Evolutionary conservation across 2,329 filamentous ascomycete genomes (phyloP).

Genomic region (Fusarium beomiforme): DNA sequence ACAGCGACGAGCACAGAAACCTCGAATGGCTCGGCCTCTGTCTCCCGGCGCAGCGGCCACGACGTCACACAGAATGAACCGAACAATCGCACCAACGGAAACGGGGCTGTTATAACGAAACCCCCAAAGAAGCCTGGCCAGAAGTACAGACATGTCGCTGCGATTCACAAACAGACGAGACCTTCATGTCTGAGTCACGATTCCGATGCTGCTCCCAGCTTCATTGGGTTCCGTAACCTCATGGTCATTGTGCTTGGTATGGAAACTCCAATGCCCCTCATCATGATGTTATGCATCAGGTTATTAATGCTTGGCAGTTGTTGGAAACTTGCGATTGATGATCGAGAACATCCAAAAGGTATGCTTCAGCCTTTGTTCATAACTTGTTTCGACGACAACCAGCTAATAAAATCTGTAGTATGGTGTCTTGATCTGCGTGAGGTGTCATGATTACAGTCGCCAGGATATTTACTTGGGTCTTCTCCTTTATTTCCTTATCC

Average conservation of each 20-base stretch:
- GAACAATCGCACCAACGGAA: slow-evolving; percentile 33
- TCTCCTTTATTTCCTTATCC: slow-evolving; percentile 85
- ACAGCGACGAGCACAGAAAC: slow-evolving; percentile 51
- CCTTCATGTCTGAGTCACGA: slow-evolving; percentile 91
- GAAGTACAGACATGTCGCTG: slow-evolving; percentile 93
- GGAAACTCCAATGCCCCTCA: slow-evolving; percentile 38
- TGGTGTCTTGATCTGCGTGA: slow-evolving; percentile 91
- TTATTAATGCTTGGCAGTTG: slow-evolving; percentile 65
- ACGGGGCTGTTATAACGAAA: slow-evolving; percentile 37
- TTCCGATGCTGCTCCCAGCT: slow-evolving; percentile 77
- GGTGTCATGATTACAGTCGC: slow-evolving; percentile 85
- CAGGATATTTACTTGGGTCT: slow-evolving; percentile 81
- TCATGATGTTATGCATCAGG: slow-evolving; percentile 16
- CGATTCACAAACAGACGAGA: slow-evolving; percentile 77
- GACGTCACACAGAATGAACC: slow-evolving; percentile 43
- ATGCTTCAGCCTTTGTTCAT: background rate
- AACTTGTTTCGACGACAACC: background rate
- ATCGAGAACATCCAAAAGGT: slow-evolving; percentile 98
- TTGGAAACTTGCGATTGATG: slow-evolving; percentile 91
- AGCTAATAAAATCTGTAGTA: slow-evolving; percentile 66
- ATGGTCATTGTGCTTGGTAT: slow-evolving; percentile 92
- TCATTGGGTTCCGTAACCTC: slow-evolving; percentile 92
- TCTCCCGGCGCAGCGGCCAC: slow-evolving; percentile 41
- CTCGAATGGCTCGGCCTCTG: slow-evolving; percentile 40
- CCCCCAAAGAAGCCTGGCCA: slow-evolving; percentile 33